phyloP scores from a whole-genome alignment of 495 filamentous ascomycete genomes.

The Talaromyces wortmannii region DNA sequence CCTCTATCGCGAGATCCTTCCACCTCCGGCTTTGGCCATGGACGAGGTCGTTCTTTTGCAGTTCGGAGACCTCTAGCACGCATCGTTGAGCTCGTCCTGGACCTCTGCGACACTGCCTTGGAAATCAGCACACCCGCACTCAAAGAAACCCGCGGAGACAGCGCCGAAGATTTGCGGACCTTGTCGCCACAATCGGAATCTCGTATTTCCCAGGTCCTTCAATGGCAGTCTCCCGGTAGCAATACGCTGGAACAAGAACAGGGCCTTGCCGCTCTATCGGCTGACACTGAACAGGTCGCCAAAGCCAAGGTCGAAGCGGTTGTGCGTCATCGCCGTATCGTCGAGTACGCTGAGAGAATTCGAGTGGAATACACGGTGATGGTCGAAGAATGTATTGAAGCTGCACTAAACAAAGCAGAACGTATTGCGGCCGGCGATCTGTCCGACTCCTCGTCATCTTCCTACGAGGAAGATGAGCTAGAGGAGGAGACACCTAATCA shows the following conservation, averaged over 20 bases:
- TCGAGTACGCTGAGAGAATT: constrained; percentile 94
- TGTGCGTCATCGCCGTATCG: constrained; percentile 80
- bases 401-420: constrained; percentile 83
- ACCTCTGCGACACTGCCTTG: constrained; percentile 90
- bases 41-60: constrained; percentile 75
- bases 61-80: constrained; percentile 81
- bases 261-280: constrained; percentile 77
- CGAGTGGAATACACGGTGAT: constrained; percentile 84
- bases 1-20: constrained; percentile 78
- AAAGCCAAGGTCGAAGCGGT: constrained; percentile 89
- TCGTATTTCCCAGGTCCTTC: constrained; percentile 82
- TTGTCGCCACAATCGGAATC: constrained; percentile 94
- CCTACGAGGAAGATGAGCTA: constrained; percentile 37
- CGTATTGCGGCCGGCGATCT: constrained; percentile 77
- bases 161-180: constrained; percentile 68
- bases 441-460: constrained; percentile 66
- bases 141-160: constrained; percentile 66
- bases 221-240: constrained; percentile 90
- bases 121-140: constrained; percentile 92
- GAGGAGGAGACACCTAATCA: constrained; percentile 16
- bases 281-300: constrained; percentile 77
- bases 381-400: constrained; percentile 91
- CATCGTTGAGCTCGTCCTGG: constrained; percentile 89
- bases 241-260: constrained; percentile 93
- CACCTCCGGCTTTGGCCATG: constrained; percentile 60